Evolutionary conservation across 371 early-diverging fungal genomes (phyloP), one percentile per base, ranked within the genome.

Genomic region (Caulochytrium protostelioides): DNA sequence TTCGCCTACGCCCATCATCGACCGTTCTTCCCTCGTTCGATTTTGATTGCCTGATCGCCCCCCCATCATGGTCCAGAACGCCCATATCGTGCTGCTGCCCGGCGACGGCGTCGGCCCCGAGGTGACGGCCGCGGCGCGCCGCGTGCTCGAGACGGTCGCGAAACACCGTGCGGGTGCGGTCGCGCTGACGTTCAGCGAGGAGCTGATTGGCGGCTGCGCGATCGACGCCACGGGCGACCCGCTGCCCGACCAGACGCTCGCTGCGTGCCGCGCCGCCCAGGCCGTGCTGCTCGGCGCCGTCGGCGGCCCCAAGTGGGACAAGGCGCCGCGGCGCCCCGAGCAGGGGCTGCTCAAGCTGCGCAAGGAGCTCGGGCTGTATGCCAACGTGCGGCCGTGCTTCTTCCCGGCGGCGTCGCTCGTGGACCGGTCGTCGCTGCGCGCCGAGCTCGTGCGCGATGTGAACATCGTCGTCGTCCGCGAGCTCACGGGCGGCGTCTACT

Each of bases 101-200:
- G 92, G 92, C 45, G 94, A 94, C 49, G 87, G 90, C 38, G 77
- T 89, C 36, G 94, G 94, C 16, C 94, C 91, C 24, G 92, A 91
- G 50, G 80, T 90, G 32, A 74, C 77, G 23, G 72, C 72, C 28
- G 83, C 89, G 51, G 94, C 87, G 23, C 64, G 76, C 52, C 79
- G 79, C 48, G 77, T 85, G 12, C 71, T 94, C 39, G 62, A 83
- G 39, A 47, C 71, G 12, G 70, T 92, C 16, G 60, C 68, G 41
- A 57, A 64, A 30, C 46, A 62, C 37, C 67, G 81, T 35, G 48
- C 68, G 23, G 42, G 53, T 21, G 54, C 55, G 23, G 52, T 70
- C 41, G 45, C 55, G 28, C 65, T 90, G 39, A 53, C 62, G 35
- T 82, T 87, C 50, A 57, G 65, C 35, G 61, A 82, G 42, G 76